Percentiles rank a stretch among this genome's conserved stretches.
Evolutionary conservation across 1,284 basidiomycete genomes (phyloP).

Genomic region (Farysia itapuensis): DNA sequence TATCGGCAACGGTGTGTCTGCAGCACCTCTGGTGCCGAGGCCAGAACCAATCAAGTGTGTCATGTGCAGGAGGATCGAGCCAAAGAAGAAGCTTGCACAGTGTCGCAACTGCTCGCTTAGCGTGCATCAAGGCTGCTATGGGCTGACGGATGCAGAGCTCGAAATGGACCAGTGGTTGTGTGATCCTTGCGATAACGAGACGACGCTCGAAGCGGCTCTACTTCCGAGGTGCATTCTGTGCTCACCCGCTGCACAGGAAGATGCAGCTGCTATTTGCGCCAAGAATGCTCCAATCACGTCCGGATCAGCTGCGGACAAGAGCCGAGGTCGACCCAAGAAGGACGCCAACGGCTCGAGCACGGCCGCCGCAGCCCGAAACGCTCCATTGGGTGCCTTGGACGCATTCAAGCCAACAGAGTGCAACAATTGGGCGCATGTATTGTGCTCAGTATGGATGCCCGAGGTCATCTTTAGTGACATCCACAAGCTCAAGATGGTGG

Average conservation of each 20-base stretch:
- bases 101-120: conserved; percentile 53
- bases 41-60: conserved; percentile 50
- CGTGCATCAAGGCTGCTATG: conserved; percentile 55
- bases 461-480: conserved; percentile 80
- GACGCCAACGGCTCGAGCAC: conserved; percentile 2
- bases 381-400: conserved; percentile 66
- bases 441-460: conserved; percentile 84
- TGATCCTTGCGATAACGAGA: conserved; percentile 53
- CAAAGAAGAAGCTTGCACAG: conserved; percentile 48
- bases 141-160: conserved; percentile 42
- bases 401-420: conserved; percentile 91
- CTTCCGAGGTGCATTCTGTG: conserved; percentile 53
- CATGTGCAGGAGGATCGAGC: conserved; percentile 52
- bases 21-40: conserved; percentile 15
- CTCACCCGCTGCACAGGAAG: conserved; percentile 20
- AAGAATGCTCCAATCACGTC: conserved; percentile 12
- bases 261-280: conserved; percentile 26
- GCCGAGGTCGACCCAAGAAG: conserved; percentile 19
- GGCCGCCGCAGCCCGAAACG: conserved; percentile 1
- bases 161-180: conserved; percentile 46
- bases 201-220: conserved; percentile 41
- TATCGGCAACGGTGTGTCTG: conserved; percentile 5
- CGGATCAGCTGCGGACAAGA: conserved; percentile 10
- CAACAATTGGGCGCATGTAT: conserved; percentile 84
- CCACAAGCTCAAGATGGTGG: conserved; percentile 71